Evolutionary conservation across 768 basidiomycete genomes (phyloP).

Genomic region (Pleurotus djamor): DNA sequence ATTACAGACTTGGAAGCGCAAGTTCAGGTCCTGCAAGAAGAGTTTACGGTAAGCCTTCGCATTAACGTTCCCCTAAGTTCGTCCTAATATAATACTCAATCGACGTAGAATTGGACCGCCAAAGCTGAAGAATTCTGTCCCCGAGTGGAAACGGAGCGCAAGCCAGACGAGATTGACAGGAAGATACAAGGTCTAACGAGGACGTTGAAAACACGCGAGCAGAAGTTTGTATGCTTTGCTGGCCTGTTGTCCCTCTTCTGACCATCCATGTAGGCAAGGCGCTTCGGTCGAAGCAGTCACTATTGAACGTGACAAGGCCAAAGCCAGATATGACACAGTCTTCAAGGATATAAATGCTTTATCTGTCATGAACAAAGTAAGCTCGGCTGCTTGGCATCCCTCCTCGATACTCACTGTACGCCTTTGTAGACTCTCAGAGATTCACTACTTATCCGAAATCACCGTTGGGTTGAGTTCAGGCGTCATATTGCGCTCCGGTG

Average conservation of each 20-base stretch:
- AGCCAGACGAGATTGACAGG: constrained; percentile 51
- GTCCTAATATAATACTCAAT: background rate
- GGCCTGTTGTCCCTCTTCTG: background rate
- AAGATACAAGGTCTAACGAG: constrained; percentile 60
- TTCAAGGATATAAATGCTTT: constrained; percentile 64
- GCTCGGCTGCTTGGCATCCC: background rate
- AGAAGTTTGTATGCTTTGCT: constrained; percentile 38
- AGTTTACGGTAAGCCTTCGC: constrained; percentile 54
- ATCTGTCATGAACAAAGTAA: constrained; percentile 62
- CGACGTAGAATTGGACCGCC: constrained; percentile 54
- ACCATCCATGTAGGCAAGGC: constrained; percentile 52
- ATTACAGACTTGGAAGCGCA: constrained; percentile 42
- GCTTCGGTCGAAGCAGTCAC: constrained; percentile 78
- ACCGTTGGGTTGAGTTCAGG: constrained; percentile 86
- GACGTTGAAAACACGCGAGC: constrained; percentile 67
- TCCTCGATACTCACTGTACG: constrained; percentile 2
- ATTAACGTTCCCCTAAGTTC: background rate
- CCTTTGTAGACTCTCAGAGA: constrained; percentile 51
- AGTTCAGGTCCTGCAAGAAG: constrained; percentile 51
- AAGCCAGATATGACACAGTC: constrained; percentile 55
- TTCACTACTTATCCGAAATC: too few relatives aligned
- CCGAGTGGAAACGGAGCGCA: constrained; percentile 56
- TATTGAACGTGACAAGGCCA: constrained; percentile 63
- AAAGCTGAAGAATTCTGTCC: constrained; percentile 65
- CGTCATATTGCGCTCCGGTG: constrained; percentile 86